Conservation (phyloP, 2,329 filamentous ascomycete species). For the Cladobotryum mycophilum region DNA sequence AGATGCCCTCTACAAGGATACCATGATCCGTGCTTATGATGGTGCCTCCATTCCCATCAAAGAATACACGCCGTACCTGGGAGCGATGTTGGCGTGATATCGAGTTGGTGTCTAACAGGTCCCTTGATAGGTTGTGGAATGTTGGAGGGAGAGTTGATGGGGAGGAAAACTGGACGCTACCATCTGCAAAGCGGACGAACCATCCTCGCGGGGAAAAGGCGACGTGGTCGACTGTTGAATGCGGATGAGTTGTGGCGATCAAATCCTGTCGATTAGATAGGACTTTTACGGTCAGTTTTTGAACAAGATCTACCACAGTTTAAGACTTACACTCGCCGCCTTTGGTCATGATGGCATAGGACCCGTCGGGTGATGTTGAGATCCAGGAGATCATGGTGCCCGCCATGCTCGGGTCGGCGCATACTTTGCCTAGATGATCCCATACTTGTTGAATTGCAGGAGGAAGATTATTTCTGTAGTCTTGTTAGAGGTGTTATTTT, state of each 20-base stretch:
- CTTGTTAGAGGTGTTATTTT: neutral
- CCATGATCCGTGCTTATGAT: constrained; percentile 4
- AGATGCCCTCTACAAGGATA: neutral
- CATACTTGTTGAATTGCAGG: constrained; percentile 10
- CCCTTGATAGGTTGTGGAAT: constrained; percentile 2
- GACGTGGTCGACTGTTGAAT: constrained; percentile 8
- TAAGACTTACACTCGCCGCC: constrained; percentile 11
- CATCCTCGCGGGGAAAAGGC: constrained; percentile 9
- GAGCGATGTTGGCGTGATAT: constrained; percentile 5
- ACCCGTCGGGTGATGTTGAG: constrained; percentile 11
- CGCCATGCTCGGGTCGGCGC: neutral
- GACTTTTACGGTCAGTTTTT: neutral
- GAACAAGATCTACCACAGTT: no score
- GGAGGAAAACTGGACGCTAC: constrained; percentile 12
- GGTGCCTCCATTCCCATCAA: constrained; percentile 6
- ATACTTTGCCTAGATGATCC: constrained; percentile 9
- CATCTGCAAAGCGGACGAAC: constrained; percentile 12
- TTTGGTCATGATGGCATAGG: constrained; percentile 13
- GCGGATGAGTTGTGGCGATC: constrained; percentile 3
- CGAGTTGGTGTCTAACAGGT: constrained; percentile 2
- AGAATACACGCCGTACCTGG: constrained; percentile 5
- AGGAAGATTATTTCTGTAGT: constrained; percentile 7
- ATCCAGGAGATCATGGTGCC: constrained; percentile 14
- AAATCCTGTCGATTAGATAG: constrained; percentile 12
- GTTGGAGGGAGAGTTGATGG: constrained; percentile 7